Base-by-base conservation (phyloP, 768 basidiomycete species). In the Cyclocybe aegerita region DNA sequence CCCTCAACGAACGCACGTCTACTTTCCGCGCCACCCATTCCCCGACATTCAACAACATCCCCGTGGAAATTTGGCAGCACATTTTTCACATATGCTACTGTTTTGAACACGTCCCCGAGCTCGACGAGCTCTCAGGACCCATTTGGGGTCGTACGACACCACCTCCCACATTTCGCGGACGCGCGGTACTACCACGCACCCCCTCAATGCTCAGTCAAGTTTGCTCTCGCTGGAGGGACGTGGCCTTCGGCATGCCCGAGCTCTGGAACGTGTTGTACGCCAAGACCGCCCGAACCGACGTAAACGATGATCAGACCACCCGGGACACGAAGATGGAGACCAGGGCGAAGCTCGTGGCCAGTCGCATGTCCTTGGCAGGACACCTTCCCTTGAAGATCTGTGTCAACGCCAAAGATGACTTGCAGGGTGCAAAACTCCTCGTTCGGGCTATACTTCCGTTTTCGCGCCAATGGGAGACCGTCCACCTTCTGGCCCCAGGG, bases 1-100 rank as follows among this genome's bases (percentile, higher is more conserved):
- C 23, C 2, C 23, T 5, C 23, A 23, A 5, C 23, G 23, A 23
- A 23, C 23, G 2, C 4, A 23, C 23, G 23, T 23, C 23, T 0
- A 23, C 23, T 3, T 23, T 23, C 23, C 5, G 23, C 23, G 1
- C 23, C 23, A 23, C 23, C 23, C 3, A 23, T 23, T 23, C 23
- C 23, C 23, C 23, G 4, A 5, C 34, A 10, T n/a, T 48, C 34
- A 46, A 52, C 14, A 41, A 33, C 29, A 10, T 54, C 31, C 58
- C 58, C 7, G 11, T 52, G 16, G 58, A 60, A 39, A 56, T 56
- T 34, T 60, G 55, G 58, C 55, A 56, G 30, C 17, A 49, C 9
- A 56, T 60, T 11, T 60, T 56, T 29, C 47, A 47, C 3, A 2
- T 53, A 15, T 44, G 46, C 12, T 14, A 46, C 15, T 29, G 38